phyloP scores from a whole-genome alignment of 768 basidiomycete species.

The Russula sp. region DNA sequence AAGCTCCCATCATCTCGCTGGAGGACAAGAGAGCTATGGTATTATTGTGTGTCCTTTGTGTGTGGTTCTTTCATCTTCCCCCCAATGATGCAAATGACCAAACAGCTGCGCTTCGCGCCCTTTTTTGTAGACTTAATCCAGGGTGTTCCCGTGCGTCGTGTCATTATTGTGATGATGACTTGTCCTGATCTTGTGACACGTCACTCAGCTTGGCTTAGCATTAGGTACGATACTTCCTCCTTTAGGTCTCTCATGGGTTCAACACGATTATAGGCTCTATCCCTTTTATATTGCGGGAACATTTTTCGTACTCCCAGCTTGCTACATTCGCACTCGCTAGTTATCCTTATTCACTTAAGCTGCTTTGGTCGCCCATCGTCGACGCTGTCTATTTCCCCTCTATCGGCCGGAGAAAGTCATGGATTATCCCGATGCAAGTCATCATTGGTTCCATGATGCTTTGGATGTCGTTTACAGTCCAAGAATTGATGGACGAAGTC shows the following conservation, averaged over 20 bases:
- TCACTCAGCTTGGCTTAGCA: conserved; percentile 74
- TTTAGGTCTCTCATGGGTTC: background rate
- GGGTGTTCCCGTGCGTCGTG: conserved; percentile 76
- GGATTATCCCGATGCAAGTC: conserved; percentile 97
- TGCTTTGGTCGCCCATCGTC: conserved; percentile 96
- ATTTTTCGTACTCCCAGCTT: conserved; percentile 95
- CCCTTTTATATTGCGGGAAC: conserved; percentile 92
- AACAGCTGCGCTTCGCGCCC: background rate
- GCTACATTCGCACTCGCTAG: conserved; percentile 90
- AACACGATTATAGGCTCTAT: conserved; percentile 65
- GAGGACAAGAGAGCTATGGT: conserved; percentile 48
- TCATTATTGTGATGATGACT: conserved; percentile 26
- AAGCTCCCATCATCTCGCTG: conserved; percentile 17
- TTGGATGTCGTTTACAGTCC: conserved; percentile 69
- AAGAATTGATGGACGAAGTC: conserved; percentile 77
- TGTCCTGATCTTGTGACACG: conserved; percentile 1
- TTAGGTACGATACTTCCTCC: conserved; percentile 51
- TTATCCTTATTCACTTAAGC: conserved; percentile 95
- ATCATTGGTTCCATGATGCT: conserved; percentile 84
- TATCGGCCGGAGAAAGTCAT: conserved; percentile 93
- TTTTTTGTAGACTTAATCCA: conserved; percentile 50
- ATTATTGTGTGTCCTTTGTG: conserved; percentile 47
- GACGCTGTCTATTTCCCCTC: conserved; percentile 82
- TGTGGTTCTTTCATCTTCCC: conserved; percentile 31
- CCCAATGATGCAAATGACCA: background rate